Evolutionary conservation across 2,329 filamentous ascomycete species (phyloP).

Genomic region (Phyllosticta citrichinensis): DNA sequence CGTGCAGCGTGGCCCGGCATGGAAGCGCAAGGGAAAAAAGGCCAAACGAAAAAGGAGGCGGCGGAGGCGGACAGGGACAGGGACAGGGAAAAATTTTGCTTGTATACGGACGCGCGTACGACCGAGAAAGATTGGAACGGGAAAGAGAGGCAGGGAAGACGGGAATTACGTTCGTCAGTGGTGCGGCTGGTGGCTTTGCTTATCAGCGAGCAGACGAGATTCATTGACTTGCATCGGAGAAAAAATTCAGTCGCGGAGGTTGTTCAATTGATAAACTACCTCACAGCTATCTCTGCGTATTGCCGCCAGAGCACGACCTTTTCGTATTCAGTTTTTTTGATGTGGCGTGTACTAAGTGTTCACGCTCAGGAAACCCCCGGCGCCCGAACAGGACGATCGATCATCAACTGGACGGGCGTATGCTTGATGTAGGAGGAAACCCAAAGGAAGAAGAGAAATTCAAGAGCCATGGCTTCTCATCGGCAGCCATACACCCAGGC

Average conservation of each 20-base stretch:
- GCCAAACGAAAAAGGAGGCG: no score
- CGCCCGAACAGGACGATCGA: not conserved
- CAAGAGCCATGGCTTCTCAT: conserved; percentile 8
- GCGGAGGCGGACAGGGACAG: not conserved
- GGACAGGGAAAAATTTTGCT: not conserved
- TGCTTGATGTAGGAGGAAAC: not conserved
- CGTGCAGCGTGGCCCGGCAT: not conserved
- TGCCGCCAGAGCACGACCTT: not conserved
- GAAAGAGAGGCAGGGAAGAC: no score
- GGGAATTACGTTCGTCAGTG: no score
- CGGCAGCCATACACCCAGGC: conserved; percentile 6
- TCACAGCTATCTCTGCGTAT: not conserved
- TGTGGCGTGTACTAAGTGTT: not conserved
- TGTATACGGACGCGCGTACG: not conserved
- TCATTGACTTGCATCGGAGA: not conserved
- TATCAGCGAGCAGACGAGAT: not conserved
- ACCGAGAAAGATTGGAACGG: not conserved
- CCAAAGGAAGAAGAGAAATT: not conserved
- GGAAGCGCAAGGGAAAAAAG: not conserved
- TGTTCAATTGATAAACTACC: not conserved
- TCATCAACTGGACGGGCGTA: not conserved
- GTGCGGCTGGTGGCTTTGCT: no score
- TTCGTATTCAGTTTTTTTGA: not conserved
- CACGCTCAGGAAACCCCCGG: not conserved
- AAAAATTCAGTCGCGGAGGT: not conserved